phyloP scores from a whole-genome alignment of 106 monocot genomes.

The Cymbidium sinense region DNA sequence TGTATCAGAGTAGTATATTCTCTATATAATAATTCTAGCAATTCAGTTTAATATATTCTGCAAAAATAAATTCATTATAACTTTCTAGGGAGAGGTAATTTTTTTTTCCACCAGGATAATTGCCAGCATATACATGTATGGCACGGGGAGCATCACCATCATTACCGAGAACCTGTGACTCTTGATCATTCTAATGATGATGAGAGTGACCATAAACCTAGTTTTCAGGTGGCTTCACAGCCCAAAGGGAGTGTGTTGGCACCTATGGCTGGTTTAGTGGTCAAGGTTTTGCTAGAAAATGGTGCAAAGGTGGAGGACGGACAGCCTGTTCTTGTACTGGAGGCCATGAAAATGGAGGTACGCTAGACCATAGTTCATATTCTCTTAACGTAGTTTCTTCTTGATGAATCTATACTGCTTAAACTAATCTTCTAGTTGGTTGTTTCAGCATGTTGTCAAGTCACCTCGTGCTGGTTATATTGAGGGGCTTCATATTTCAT shows the following conservation, averaged over 20 bases:
- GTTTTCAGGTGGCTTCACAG: conserved; percentile 30
- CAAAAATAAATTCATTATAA: not conserved
- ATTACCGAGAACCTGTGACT: conserved; percentile 47
- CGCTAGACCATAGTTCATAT: conserved; percentile 1
- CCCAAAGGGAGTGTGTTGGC: conserved; percentile 85
- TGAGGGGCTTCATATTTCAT: conserved; percentile 53
- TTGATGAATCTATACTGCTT: not conserved
- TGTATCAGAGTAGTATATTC: not conserved
- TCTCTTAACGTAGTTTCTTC: not conserved
- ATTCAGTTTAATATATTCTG: not conserved
- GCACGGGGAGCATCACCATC: conserved; percentile 77
- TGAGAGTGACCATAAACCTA: conserved; percentile 26
- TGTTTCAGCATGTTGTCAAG: conserved; percentile 84
- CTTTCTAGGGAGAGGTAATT: not conserved
- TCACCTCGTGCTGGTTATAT: conserved; percentile 67
- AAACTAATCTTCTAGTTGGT: not conserved
- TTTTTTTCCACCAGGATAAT: conserved; percentile 39
- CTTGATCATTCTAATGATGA: conserved; percentile 39
- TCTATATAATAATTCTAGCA: not conserved
- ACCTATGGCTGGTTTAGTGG: conserved; percentile 95
- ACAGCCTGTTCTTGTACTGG: conserved; percentile 80
- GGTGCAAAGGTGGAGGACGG: conserved; percentile 70
- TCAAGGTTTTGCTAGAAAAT: conserved; percentile 74
- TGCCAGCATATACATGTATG: conserved; percentile 79
- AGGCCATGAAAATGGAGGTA: conserved; percentile 99